Conservation (phyloP, 345 rosid species). For the Populus euphratica region DNA sequence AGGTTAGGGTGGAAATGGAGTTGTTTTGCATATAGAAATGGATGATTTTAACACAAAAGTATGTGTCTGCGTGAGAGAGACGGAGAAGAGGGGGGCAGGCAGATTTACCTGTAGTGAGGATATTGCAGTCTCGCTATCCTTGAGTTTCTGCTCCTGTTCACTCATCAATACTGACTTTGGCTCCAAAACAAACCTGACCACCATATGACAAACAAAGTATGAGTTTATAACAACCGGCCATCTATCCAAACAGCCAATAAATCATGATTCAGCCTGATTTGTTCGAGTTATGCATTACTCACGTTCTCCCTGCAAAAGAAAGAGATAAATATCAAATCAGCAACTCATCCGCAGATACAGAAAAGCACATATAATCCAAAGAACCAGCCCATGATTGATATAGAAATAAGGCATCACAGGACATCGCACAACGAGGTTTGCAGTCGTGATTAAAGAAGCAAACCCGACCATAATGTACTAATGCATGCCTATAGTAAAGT, state of each 20-base stretch:
- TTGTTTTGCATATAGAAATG: neutral
- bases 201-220: constrained; percentile 18
- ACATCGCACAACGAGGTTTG: neutral
- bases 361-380: neutral
- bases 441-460: neutral
- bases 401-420: neutral
- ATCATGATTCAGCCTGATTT: neutral
- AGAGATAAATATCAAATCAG: constrained; percentile 2
- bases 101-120: constrained; percentile 60
- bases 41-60: neutral
- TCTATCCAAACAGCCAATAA: constrained; percentile 4
- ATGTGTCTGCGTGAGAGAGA: neutral
- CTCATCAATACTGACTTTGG: constrained; percentile 54
- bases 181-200: constrained; percentile 80
- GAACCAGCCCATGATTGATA: neutral
- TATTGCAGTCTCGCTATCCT: constrained; percentile 80
- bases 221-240: constrained; percentile 20
- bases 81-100: neutral
- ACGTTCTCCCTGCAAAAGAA: constrained; percentile 89
- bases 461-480: neutral
- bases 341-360: neutral
- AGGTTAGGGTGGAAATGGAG: neutral
- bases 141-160: constrained; percentile 83
- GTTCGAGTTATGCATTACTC: constrained; percentile 39
- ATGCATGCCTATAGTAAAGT: neutral